phyloP scores from a whole-genome alignment of 192 early-diverging fungal species.

The Lunasporangiospora selenospora region DNA sequence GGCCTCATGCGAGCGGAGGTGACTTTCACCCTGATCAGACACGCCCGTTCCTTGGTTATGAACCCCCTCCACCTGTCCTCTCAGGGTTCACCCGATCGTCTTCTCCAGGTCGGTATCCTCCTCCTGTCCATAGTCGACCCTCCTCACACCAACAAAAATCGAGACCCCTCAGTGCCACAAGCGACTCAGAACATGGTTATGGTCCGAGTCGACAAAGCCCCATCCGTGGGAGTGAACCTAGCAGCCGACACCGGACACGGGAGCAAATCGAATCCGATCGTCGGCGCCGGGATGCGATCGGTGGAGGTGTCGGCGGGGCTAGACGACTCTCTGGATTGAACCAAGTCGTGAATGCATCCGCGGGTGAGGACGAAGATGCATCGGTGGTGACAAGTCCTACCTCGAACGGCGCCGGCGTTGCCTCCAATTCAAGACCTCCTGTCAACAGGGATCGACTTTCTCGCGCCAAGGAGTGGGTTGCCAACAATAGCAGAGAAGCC shows the following conservation, averaged over 20 bases:
- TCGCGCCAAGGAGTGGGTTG: slow-evolving; percentile 45
- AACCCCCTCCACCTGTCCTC: slow-evolving; percentile 11
- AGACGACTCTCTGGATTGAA: slow-evolving; percentile 19
- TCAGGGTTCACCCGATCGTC: slow-evolving; percentile 15
- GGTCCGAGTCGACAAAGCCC: neutral
- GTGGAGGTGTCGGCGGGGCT: slow-evolving; percentile 1
- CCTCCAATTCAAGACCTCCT: too few species aligned
- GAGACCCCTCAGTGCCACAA: slow-evolving; percentile 9
- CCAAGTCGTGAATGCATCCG: slow-evolving; percentile 7
- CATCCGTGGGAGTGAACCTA: too few species aligned
- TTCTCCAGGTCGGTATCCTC: slow-evolving; percentile 5
- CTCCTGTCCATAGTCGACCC: neutral
- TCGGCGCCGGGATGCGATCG: slow-evolving; percentile 8
- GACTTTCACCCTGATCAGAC: slow-evolving; percentile 18
- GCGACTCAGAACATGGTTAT: slow-evolving; percentile 12
- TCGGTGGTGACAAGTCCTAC: neutral
- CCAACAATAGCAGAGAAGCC: slow-evolving; percentile 30
- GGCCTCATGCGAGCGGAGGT: too few species aligned
- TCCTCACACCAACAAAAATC: neutral
- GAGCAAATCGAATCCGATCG: slow-evolving; percentile 23
- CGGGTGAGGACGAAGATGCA: slow-evolving; percentile 8
- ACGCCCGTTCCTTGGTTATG: slow-evolving; percentile 25
- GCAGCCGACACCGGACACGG: slow-evolving; percentile 3
- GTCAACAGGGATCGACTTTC: slow-evolving; percentile 27
- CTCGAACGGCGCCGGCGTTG: neutral